Evolutionary conservation across 2,329 filamentous ascomycete species (phyloP).

Genomic region (Chalara sp.): DNA sequence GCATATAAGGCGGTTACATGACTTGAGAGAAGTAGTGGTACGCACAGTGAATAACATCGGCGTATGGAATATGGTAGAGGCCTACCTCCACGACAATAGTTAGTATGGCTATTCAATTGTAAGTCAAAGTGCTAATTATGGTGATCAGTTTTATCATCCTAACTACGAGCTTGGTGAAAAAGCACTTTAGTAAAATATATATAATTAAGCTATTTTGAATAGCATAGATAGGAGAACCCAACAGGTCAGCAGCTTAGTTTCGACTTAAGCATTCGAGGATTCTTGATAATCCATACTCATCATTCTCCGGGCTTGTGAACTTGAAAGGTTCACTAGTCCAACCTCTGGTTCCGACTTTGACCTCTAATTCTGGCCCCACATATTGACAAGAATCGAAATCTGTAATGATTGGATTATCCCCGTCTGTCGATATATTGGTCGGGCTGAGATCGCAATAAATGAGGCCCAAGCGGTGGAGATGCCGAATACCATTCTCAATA

Average conservation of each 20-base stretch:
- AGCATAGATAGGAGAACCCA: not conserved
- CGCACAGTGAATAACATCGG: not conserved
- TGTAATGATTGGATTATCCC: conserved; percentile 14
- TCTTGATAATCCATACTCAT: conserved; percentile 6
- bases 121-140: not conserved
- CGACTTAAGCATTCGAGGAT: conserved; percentile 1
- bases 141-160: not conserved
- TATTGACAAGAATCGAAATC: conserved; percentile 26
- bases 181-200: too few species aligned
- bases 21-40: not conserved
- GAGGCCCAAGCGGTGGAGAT: conserved; percentile 25
- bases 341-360: conserved; percentile 6
- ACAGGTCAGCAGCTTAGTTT: not conserved
- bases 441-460: conserved; percentile 28
- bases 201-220: not conserved
- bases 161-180: not conserved
- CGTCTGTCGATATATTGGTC: conserved; percentile 23
- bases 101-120: not conserved
- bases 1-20: not conserved
- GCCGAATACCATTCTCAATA: conserved; percentile 17
- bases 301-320: conserved; percentile 6
- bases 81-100: not conserved
- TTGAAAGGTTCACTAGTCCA: conserved; percentile 7
- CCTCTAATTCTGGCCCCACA: conserved; percentile 5
- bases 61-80: not conserved